These are phyloP conservation scores for Termitomyces sp. DNA, from an alignment of 768 basidiomycete genomes.

Conservation along the genomic window DNA sequence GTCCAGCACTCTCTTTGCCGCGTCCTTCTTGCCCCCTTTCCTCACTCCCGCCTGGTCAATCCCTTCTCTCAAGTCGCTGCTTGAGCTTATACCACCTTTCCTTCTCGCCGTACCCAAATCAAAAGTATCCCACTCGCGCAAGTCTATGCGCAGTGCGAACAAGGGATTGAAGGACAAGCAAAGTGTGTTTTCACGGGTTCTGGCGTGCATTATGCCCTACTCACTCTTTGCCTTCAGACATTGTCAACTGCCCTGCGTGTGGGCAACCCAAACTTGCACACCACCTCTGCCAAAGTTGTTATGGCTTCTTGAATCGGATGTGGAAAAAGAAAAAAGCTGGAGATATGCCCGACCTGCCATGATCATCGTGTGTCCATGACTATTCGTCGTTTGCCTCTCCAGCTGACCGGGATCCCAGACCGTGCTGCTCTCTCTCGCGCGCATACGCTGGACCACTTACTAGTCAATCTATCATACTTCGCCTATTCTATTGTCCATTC, in stretches of 20 bases:
- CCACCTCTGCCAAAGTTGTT: constrained; percentile 81
- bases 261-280: constrained; percentile 86
- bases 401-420: not conserved
- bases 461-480: not conserved
- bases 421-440: not conserved
- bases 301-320: constrained; percentile 56
- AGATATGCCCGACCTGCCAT: constrained; percentile 35
- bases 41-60: constrained; percentile 27
- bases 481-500: not conserved
- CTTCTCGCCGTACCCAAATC: constrained; percentile 92
- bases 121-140: constrained; percentile 88
- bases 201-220: not conserved
- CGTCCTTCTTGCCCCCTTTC: not conserved
- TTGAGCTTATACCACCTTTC: constrained; percentile 82
- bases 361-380: constrained; percentile 7
- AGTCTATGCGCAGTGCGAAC: constrained; percentile 91
- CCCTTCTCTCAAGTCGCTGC: constrained; percentile 35
- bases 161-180: constrained; percentile 94
- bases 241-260: constrained; percentile 88
- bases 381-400: not conserved
- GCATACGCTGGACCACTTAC: not conserved
- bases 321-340: constrained; percentile 48
- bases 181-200: constrained; percentile 42
- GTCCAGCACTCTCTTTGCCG: constrained; percentile 10
- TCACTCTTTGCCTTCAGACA: constrained; percentile 44